Evolutionary conservation across 2,329 filamentous ascomycete genomes (phyloP).

Genomic region (Beauveria sp.): DNA sequence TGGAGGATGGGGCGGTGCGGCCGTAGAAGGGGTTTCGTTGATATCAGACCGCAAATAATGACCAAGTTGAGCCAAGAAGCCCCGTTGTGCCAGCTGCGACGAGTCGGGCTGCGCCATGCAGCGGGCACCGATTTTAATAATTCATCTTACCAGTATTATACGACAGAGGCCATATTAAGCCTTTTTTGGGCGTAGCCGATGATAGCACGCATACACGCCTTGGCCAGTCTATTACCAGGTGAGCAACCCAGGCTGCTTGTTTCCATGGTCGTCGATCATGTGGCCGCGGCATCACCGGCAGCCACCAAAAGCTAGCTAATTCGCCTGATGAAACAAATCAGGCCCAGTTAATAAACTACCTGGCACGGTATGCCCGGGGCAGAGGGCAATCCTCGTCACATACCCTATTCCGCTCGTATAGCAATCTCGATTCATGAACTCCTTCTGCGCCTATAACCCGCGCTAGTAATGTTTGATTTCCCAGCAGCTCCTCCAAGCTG

Average conservation of each 20-base stretch:
- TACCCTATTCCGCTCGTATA: neutral
- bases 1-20: neutral
- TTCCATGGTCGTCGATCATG: neutral
- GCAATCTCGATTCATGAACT: neutral
- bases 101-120: neutral
- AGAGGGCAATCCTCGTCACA: neutral
- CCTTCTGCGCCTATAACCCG: neutral
- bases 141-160: neutral
- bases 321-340: too few relatives aligned
- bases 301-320: too few relatives aligned
- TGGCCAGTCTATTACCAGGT: too few relatives aligned
- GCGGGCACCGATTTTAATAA: neutral
- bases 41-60: conserved; percentile 8
- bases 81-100: neutral
- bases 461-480: neutral
- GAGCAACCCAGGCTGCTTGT: neutral
- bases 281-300: neutral
- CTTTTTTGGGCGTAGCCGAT: too few relatives aligned
- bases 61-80: neutral
- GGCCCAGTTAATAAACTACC: neutral
- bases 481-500: too few relatives aligned
- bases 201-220: too few relatives aligned
- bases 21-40: neutral
- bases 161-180: too few relatives aligned
- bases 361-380: neutral